Evolutionary conservation across 139 green algal species (phyloP).

Genomic region (Chlamydomonas sphaeroides): DNA sequence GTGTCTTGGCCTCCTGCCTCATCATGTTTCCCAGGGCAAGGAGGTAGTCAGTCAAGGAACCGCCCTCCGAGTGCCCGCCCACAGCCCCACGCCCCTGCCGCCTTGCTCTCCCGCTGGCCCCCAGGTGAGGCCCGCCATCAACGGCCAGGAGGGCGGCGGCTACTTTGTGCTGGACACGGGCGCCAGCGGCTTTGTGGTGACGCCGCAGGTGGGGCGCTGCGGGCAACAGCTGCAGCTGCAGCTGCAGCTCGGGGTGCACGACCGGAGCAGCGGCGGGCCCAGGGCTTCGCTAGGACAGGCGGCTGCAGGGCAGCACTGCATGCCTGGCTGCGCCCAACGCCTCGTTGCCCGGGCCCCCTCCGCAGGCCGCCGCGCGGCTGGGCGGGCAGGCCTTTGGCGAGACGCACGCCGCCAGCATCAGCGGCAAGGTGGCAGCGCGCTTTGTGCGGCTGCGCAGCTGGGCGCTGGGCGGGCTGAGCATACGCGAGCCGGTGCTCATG

Average conservation of each 20-base stretch:
- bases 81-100: no score
- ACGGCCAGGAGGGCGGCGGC: conserved; percentile 50
- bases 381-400: conserved; percentile 53
- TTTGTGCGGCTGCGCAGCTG: conserved; percentile 46
- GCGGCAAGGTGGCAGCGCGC: conserved; percentile 51
- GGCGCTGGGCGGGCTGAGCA: conserved; percentile 51
- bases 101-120: background rate
- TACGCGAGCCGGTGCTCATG: conserved; percentile 53
- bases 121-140: conserved; percentile 49
- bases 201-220: conserved; percentile 25
- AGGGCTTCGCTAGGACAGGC: no score
- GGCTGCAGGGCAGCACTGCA: no score
- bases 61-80: no score
- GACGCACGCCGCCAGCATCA: conserved; percentile 50
- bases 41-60: no score
- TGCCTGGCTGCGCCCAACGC: no score
- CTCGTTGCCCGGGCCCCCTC: no score
- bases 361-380: conserved; percentile 41
- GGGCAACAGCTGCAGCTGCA: no score
- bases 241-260: no score
- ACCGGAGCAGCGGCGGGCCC: no score
- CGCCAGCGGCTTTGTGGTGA: conserved; percentile 63
- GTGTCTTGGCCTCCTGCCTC: no score
- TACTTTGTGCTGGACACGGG: conserved; percentile 63
- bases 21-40: no score